phyloP scores from a whole-genome alignment of 2,329 filamentous ascomycete species.

The Gaeumannomyces sp. region DNA sequence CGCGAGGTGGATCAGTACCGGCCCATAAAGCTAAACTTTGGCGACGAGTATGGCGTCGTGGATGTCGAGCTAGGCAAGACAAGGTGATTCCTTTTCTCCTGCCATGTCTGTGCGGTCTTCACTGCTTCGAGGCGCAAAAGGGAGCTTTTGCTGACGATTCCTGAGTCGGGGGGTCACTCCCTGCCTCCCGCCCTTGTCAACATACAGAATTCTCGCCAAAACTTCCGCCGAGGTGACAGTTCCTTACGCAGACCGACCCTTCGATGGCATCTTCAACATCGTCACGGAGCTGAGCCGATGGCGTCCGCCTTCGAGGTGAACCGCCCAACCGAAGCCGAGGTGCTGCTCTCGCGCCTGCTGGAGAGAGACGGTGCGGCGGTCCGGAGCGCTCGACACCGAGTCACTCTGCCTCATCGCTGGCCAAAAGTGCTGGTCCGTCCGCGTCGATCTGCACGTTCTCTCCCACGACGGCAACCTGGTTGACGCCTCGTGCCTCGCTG shows the following conservation, averaged over 20 bases:
- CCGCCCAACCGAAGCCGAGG: slow-evolving; percentile 75
- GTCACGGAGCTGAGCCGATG: slow-evolving; percentile 85
- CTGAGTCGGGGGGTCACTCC: no score
- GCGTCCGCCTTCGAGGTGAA: slow-evolving; percentile 84
- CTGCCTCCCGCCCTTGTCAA: background rate
- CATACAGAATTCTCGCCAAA: slow-evolving; percentile 66
- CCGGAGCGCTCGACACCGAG: slow-evolving; percentile 88
- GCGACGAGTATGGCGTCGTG: slow-evolving; percentile 84
- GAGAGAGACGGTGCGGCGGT: slow-evolving; percentile 93
- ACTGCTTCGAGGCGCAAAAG: background rate
- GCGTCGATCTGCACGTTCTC: slow-evolving; percentile 86
- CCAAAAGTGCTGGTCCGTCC: slow-evolving; percentile 83
- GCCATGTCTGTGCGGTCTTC: no score
- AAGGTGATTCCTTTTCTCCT: slow-evolving; percentile 49
- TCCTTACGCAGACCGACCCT: slow-evolving; percentile 81
- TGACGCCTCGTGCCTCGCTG: slow-evolving; percentile 78
- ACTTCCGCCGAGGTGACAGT: slow-evolving; percentile 84
- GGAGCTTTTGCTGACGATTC: background rate
- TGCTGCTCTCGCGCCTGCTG: slow-evolving; percentile 78
- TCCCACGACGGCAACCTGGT: slow-evolving; percentile 87
- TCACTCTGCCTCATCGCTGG: slow-evolving; percentile 90
- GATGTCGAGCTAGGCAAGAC: slow-evolving; percentile 88
- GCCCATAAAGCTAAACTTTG: slow-evolving; percentile 70
- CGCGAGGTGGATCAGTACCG: slow-evolving; percentile 77
- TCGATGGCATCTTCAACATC: slow-evolving; percentile 93